Evolutionary conservation across 192 early-diverging fungal species (phyloP).

Genomic region (Irineochytrium annulatum): DNA sequence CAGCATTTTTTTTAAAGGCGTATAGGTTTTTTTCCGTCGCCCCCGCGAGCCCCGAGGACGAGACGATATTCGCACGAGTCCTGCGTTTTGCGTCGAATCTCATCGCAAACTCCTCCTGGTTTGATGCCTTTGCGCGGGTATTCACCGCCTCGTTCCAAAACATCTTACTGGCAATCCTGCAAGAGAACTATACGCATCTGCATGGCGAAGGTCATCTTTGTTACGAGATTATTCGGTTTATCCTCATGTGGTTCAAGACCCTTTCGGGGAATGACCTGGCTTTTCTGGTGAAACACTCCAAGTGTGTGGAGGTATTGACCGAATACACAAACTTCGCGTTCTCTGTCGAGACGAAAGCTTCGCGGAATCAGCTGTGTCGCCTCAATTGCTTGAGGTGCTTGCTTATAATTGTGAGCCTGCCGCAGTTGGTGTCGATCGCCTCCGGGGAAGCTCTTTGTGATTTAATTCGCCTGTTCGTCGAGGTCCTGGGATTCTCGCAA

Average conservation of each 20-base stretch:
- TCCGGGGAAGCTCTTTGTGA: conserved; percentile 3
- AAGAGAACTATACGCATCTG: conserved; percentile 2
- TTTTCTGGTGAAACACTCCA: conserved; percentile 1
- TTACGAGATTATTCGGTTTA: conserved; percentile 10
- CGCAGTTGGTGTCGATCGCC: conserved; percentile 6
- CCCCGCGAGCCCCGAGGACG: too few species aligned
- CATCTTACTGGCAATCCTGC: conserved; percentile 14
- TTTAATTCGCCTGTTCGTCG: conserved; percentile 25
- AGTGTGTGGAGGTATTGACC: conserved; percentile 16
- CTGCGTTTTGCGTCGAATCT: too few species aligned
- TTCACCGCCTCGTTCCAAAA: conserved; percentile 15
- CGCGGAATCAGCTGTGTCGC: conserved; percentile 4
- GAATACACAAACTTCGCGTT: conserved; percentile 25
- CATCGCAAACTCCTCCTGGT: neutral
- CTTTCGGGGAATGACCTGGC: neutral
- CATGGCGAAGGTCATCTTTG: neutral
- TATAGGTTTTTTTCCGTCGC: too few species aligned
- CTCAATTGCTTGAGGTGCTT: conserved; percentile 26
- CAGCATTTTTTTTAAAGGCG: too few species aligned
- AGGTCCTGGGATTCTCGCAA: conserved; percentile 19
- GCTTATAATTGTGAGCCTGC: conserved; percentile 8
- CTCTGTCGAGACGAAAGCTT: conserved; percentile 10
- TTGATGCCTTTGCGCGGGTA: conserved; percentile 1
- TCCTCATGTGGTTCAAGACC: neutral
- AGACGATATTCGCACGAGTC: too few species aligned